Evolutionary conservation across 768 basidiomycete genomes (phyloP).

Genomic region (Mycena amicta): DNA sequence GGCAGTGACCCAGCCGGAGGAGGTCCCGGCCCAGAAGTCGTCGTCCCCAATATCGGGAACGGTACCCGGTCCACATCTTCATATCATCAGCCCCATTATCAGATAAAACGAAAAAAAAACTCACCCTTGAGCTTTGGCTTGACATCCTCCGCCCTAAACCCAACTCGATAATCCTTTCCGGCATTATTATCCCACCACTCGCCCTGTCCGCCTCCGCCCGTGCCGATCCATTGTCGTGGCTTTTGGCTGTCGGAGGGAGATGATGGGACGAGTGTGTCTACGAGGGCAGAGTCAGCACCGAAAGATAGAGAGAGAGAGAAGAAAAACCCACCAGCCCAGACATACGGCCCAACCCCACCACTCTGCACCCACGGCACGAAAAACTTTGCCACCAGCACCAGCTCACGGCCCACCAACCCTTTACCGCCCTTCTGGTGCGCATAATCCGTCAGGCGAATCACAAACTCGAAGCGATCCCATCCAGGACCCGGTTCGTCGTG

Average conservation of each 20-base stretch:
- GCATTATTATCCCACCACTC: constrained; percentile 97
- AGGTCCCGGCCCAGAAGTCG: neutral
- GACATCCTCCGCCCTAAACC: constrained; percentile 47
- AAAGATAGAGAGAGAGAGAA: constrained; percentile 5
- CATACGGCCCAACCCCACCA: constrained; percentile 19
- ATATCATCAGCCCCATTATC: too few relatives aligned
- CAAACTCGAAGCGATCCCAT: constrained; percentile 66
- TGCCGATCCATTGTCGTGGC: constrained; percentile 9
- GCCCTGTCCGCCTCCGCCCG: constrained; percentile 30
- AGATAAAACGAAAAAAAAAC: neutral
- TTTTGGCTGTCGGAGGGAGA: neutral
- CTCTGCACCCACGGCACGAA: constrained; percentile 18
- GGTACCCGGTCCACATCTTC: too few relatives aligned
- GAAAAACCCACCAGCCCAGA: constrained; percentile 16
- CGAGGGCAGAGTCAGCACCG: neutral
- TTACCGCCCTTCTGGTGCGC: constrained; percentile 31
- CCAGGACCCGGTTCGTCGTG: constrained; percentile 27
- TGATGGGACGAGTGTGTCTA: neutral
- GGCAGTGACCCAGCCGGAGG: neutral
- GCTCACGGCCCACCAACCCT: constrained; percentile 47
- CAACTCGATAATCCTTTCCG: constrained; percentile 75
- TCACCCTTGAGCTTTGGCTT: neutral
- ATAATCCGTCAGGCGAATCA: constrained; percentile 74
- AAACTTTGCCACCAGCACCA: constrained; percentile 67
- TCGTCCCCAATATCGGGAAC: neutral